These are phyloP conservation scores for Claviceps fusiformis DNA, from an alignment of 2,329 filamentous ascomycete genomes.

Conservation along the genomic window DNA sequence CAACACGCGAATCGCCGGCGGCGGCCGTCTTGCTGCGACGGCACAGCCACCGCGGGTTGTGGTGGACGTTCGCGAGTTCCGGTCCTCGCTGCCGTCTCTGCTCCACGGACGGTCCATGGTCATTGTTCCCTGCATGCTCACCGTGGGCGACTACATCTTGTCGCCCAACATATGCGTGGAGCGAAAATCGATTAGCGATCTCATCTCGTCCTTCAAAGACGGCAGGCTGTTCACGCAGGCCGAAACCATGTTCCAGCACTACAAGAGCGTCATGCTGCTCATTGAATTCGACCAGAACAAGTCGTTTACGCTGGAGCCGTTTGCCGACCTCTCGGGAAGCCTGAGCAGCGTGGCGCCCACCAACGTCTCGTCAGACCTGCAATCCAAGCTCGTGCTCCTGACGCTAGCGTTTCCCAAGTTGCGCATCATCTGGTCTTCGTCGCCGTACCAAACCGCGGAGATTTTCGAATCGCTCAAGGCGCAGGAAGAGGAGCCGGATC, in stretches of 20 bases:
- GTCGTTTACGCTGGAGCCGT: constrained; percentile 82
- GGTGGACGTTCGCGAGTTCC: constrained; percentile 91
- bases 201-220: constrained; percentile 84
- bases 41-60: constrained; percentile 81
- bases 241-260: constrained; percentile 89
- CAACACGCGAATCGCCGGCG: constrained; percentile 92
- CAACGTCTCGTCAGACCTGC: constrained; percentile 55
- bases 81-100: constrained; percentile 80
- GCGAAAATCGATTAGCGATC: constrained; percentile 81
- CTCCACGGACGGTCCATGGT: constrained; percentile 80
- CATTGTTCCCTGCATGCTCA: constrained; percentile 88
- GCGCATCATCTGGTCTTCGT: constrained; percentile 85
- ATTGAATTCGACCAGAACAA: constrained; percentile 98
- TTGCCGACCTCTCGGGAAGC: constrained; percentile 53
- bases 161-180: constrained; percentile 87
- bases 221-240: constrained; percentile 85
- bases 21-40: constrained; percentile 70
- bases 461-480: constrained; percentile 92
- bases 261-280: constrained; percentile 76
- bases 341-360: constrained; percentile 48
- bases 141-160: constrained; percentile 90
- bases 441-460: constrained; percentile 90
- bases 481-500: constrained; percentile 80
- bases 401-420: constrained; percentile 84
- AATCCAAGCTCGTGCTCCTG: constrained; percentile 82